Conservation (phyloP, 371 early-diverging fungal genomes). For the Lichtheimia corymbifera region DNA sequence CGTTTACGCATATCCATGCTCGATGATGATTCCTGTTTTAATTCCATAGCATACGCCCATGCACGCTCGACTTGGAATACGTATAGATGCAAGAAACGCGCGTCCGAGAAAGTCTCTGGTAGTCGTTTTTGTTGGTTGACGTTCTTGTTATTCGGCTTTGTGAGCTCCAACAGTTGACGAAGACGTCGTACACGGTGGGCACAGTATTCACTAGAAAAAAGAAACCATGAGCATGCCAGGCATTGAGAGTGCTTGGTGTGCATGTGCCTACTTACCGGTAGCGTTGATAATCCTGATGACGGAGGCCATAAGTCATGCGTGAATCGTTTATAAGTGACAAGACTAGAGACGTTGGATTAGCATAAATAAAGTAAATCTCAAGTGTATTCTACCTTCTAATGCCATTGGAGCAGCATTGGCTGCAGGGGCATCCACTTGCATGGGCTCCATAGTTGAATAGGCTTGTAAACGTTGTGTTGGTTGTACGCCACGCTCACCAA, state of each 20-base stretch:
- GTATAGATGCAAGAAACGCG: slow-evolving; percentile 59
- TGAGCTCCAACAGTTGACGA: slow-evolving; percentile 58
- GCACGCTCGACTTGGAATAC: slow-evolving; percentile 77
- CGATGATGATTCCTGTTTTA: slow-evolving; percentile 60
- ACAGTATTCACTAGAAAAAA: slow-evolving; percentile 59
- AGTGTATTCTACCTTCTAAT: neutral
- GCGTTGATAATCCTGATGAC: slow-evolving; percentile 81
- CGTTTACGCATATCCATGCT: slow-evolving; percentile 68
- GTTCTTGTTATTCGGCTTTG: slow-evolving; percentile 59
- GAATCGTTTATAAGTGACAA: slow-evolving; percentile 63
- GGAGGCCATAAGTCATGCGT: slow-evolving; percentile 79
- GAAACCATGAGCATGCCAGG: neutral
- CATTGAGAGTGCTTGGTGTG: neutral
- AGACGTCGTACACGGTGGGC: slow-evolving; percentile 69
- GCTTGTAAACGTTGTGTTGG: too few species aligned
- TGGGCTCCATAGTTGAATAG: neutral
- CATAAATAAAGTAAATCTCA: neutral
- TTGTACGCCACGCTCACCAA: too few species aligned
- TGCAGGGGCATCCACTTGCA: neutral
- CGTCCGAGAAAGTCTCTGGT: slow-evolving; percentile 50
- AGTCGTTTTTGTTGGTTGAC: slow-evolving; percentile 47
- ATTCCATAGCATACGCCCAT: slow-evolving; percentile 82
- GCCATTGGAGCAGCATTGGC: neutral
- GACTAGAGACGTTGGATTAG: slow-evolving; percentile 29
- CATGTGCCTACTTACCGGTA: slow-evolving; percentile 55